These are phyloP conservation scores for Gillenia trifoliata DNA, from an alignment of 306 rosid species.

Conservation along the genomic window DNA sequence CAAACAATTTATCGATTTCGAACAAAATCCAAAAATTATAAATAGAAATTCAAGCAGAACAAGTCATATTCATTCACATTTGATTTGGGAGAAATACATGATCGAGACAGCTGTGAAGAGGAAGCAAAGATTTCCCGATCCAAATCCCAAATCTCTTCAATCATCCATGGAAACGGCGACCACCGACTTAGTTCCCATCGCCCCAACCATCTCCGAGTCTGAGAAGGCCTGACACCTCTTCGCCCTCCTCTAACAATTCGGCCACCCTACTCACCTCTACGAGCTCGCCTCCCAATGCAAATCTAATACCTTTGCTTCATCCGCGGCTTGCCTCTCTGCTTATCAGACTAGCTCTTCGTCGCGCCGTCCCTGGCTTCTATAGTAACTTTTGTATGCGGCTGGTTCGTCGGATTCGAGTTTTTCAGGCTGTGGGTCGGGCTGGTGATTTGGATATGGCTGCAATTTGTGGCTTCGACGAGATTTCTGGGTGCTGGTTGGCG, in stretches of 20 bases:
- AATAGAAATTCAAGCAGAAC: no score
- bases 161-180: slow-evolving; percentile 14
- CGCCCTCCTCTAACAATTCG: slow-evolving; percentile 27
- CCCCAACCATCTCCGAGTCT: background rate
- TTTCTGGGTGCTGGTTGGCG: no score
- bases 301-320: slow-evolving; percentile 29
- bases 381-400: slow-evolving; percentile 20
- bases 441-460: no score
- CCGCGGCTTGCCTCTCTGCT: slow-evolving; percentile 32
- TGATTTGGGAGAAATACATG: no score
- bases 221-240: slow-evolving; percentile 35
- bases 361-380: slow-evolving; percentile 26
- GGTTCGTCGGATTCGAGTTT: no score
- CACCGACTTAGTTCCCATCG: slow-evolving; percentile 1
- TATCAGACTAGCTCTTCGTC: slow-evolving; percentile 27
- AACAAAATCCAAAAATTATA: no score
- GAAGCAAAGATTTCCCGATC: no score
- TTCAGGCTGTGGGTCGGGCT: no score
- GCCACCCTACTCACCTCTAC: slow-evolving; percentile 25
- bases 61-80: no score
- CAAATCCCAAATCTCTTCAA: slow-evolving; percentile 18
- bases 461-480: no score
- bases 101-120: no score
- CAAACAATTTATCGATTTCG: no score
- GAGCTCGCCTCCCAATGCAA: slow-evolving; percentile 41